Base-by-base conservation (phyloP, 805 yeast genomes). In the Candida wancherniae region DNA sequence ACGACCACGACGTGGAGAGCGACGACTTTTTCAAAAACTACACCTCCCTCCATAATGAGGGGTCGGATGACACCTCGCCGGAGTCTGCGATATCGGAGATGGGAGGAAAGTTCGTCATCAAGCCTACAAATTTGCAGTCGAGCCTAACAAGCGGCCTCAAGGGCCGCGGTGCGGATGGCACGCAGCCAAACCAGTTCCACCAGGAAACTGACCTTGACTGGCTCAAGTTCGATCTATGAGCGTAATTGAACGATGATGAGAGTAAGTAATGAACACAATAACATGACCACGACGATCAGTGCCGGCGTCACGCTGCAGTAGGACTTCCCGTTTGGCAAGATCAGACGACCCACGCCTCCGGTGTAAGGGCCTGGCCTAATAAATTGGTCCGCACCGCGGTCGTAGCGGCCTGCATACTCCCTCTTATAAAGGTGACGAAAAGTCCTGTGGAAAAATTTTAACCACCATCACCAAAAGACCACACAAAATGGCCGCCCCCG, bases 401-500 rank as follows among this genome's bases (percentile, higher is more conserved):
- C n/a, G n/a, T n/a, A n/a, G n/a, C n/a, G n/a, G n/a, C n/a, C n/a
- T n/a, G n/a, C n/a, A n/a, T n/a, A n/a, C n/a, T n/a, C n/a, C n/a
- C n/a, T n/a, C n/a, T n/a, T n/a, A n/a, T n/a, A n/a, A n/a, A n/a
- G n/a, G n/a, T n/a, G n/a, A n/a, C n/a, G n/a, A n/a, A n/a, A n/a
- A n/a, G n/a, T n/a, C n/a, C n/a, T n/a, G n/a, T n/a, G n/a, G 18
- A 15, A 31, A 29, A 30, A 24, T 19, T 31, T 31, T 30, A 16
- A 12, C 15, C 5, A 10, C 18, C 29, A 14, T 10, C 12, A 9
- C 20, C 24, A 34, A 14, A 23, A 18, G 17, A 3, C 7, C 6
- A 24, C 12, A 24, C 35, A 50, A 26, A 33, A 53, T 53, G 57
- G 61, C 69, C 44, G 57, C 67, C 51, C 68, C 69, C 44, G 68